Evolutionary conservation across 495 filamentous ascomycete species (phyloP).

Genomic region (Podospora appendiculata): DNA sequence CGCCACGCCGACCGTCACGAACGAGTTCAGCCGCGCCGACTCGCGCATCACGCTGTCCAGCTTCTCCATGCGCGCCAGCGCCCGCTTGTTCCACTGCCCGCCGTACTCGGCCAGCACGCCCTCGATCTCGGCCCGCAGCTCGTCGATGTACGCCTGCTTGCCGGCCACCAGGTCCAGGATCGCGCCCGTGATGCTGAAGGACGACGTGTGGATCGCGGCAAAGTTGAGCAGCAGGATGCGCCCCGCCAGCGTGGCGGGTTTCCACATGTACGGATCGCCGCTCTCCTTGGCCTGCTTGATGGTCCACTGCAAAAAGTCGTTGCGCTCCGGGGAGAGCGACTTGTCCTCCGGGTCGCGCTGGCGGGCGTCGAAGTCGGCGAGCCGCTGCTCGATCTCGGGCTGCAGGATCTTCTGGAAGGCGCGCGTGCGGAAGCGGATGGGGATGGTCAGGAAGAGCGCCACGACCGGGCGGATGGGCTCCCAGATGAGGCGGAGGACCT

Average conservation of each 20-base stretch:
- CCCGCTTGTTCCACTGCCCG: conserved; percentile 36
- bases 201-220: conserved; percentile 43
- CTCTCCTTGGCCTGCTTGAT: conserved; percentile 21
- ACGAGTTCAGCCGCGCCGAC: conserved; percentile 24
- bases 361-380: conserved; percentile 20
- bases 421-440: conserved; percentile 24
- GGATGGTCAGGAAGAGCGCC: conserved; percentile 25
- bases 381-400: conserved; percentile 23
- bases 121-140: conserved; percentile 45
- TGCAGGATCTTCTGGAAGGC: conserved; percentile 22
- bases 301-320: conserved; percentile 35
- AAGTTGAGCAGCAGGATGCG: conserved; percentile 39
- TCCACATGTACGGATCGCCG: conserved; percentile 20
- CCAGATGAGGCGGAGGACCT: conserved; percentile 26
- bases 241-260: conserved; percentile 16
- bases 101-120: conserved; percentile 20
- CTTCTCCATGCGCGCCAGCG: conserved; percentile 30
- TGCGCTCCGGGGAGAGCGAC: conserved; percentile 13
- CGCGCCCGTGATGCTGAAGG: conserved; percentile 32
- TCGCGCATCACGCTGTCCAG: conserved; percentile 34
- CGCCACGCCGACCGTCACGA: conserved; percentile 18
- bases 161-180: conserved; percentile 16
- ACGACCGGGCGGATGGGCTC: conserved; percentile 31
- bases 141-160: conserved; percentile 35
- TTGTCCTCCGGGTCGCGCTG: conserved; percentile 16